A percentile compares a stretch with the other conserved stretches of the same genome.
These are phyloP conservation scores for Plasmodium inui DNA, from an alignment of 169 alveolate genomes.

Conservation along the genomic window DNA sequence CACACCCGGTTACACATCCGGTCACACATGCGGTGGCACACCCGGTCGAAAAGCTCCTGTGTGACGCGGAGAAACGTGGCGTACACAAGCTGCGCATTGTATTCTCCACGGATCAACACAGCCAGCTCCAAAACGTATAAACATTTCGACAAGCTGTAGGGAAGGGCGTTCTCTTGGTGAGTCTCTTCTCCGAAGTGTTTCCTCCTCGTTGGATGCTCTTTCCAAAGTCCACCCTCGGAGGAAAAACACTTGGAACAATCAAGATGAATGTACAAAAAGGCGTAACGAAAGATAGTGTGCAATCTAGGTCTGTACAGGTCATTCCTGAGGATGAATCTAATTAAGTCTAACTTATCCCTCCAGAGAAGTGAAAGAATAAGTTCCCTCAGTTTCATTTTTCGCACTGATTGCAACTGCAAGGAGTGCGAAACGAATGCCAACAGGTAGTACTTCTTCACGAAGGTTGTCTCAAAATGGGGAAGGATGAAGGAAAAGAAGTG, in stretches of 20 bases:
- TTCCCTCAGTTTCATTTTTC: not conserved
- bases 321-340: constrained; percentile 10
- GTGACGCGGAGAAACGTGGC: constrained; percentile 1
- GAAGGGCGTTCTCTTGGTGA: not conserved
- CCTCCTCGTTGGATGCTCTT: not conserved
- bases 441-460: constrained; percentile 19
- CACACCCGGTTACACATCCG: not conserved
- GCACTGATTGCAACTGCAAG: not conserved
- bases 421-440: not conserved
- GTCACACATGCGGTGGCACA: not conserved
- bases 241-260: not conserved
- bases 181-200: not conserved
- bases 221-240: not conserved
- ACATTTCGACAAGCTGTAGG: constrained; percentile 30
- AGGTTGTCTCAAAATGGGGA: not conserved
- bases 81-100: constrained; percentile 1
- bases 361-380: not conserved
- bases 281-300: constrained; percentile 16
- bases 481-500: not conserved
- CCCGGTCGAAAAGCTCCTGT: not conserved
- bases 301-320: not conserved
- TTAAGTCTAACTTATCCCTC: not conserved
- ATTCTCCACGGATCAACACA: not conserved
- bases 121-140: not conserved
- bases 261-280: constrained; percentile 23